Conservation (phyloP, 352 stramenopile genomes). For the Globisporangium lucens region DNA sequence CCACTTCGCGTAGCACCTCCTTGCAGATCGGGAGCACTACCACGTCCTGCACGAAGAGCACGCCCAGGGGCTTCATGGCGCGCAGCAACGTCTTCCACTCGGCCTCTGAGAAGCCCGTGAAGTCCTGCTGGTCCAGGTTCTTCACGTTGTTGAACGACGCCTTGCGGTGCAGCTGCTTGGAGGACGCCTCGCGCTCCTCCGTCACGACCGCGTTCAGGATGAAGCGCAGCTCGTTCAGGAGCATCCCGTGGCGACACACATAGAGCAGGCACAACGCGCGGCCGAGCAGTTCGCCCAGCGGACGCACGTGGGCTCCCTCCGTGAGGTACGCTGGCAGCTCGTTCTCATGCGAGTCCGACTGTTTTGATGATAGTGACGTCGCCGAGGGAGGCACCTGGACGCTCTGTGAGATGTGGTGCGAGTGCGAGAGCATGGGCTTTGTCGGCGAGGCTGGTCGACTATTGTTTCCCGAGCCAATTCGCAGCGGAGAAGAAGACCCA, state of each 20-base stretch:
- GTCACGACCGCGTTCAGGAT: slow-evolving; percentile 63
- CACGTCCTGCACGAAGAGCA: slow-evolving; percentile 84
- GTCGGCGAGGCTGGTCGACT: neutral
- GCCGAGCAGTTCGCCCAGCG: slow-evolving; percentile 70
- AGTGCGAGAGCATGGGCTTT: neutral
- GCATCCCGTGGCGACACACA: slow-evolving; percentile 85
- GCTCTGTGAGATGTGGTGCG: slow-evolving; percentile 1
- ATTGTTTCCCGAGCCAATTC: neutral
- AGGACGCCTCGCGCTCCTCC: slow-evolving; percentile 28
- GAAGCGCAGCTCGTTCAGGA: slow-evolving; percentile 83
- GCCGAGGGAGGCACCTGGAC: neutral
- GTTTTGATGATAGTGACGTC: neutral
- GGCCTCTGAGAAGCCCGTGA: slow-evolving; percentile 58
- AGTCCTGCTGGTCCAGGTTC: slow-evolving; percentile 23
- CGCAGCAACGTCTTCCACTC: slow-evolving; percentile 74
- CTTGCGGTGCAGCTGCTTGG: slow-evolving; percentile 25
- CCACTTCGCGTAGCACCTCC: slow-evolving; percentile 82
- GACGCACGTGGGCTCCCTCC: slow-evolving; percentile 45
- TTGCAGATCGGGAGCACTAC: slow-evolving; percentile 87
- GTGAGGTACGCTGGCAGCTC: slow-evolving; percentile 55
- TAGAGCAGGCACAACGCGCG: slow-evolving; percentile 85
- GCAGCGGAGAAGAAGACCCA: neutral
- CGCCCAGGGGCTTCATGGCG: slow-evolving; percentile 62
- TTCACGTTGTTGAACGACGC: slow-evolving; percentile 29
- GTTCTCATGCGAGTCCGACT: slow-evolving; percentile 7